phyloP scores from a whole-genome alignment of 352 stramenopile genomes.

The Phytophthora idaei region DNA sequence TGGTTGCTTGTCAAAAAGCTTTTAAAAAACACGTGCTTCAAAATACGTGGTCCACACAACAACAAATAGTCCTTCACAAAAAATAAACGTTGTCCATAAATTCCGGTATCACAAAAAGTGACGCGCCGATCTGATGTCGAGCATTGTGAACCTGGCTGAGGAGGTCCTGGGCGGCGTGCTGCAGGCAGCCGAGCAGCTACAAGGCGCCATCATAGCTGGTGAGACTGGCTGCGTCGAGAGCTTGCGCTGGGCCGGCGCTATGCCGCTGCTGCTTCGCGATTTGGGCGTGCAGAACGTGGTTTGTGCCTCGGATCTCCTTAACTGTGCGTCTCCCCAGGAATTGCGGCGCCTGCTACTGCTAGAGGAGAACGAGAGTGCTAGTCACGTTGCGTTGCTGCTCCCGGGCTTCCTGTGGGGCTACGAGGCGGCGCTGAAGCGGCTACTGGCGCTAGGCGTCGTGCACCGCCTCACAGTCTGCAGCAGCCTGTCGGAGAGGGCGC shows the following conservation, averaged over 20 bases:
- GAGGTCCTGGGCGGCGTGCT: conserved; percentile 62
- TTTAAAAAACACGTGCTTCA: neutral
- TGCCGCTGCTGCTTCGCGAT: conserved; percentile 72
- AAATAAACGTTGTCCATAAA: too few species aligned
- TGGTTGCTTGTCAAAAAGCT: conserved; percentile 4
- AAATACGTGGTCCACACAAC: conserved; percentile 7
- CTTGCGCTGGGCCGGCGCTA: conserved; percentile 66
- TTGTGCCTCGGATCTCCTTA: conserved; percentile 39
- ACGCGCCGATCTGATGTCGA: neutral
- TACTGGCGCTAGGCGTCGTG: conserved; percentile 50
- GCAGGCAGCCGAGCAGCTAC: conserved; percentile 60
- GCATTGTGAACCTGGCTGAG: conserved; percentile 58
- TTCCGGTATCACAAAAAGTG: too few species aligned
- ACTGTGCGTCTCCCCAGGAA: conserved; percentile 23
- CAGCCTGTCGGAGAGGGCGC: conserved; percentile 67
- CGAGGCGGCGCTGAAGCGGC: conserved; percentile 34
- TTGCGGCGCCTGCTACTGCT: conserved; percentile 31
- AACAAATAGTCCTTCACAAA: neutral
- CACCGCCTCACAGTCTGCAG: conserved; percentile 60
- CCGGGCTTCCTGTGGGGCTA: conserved; percentile 74
- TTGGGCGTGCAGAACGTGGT: conserved; percentile 61
- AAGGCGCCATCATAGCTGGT: conserved; percentile 49
- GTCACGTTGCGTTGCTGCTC: conserved; percentile 60
- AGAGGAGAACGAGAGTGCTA: conserved; percentile 24
- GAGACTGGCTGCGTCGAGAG: conserved; percentile 65